phyloP scores from a whole-genome alignment of 106 monocot species.

The Xerophyta viscosa region DNA sequence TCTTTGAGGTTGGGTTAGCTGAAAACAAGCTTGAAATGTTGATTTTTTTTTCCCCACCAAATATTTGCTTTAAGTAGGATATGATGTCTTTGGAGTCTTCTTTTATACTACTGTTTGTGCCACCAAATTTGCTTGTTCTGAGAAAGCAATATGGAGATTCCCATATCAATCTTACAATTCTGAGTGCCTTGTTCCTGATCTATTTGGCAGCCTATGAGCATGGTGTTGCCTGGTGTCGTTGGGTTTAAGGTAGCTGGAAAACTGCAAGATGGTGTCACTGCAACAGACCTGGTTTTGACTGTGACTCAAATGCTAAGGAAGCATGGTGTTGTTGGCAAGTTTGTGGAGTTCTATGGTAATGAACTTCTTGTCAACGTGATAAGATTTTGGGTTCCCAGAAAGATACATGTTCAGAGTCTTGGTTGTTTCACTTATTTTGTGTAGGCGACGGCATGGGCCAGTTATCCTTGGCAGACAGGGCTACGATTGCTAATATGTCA shows the following conservation, averaged over 20 bases:
- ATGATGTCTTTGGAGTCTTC: too few species aligned
- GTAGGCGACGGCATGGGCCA: slow-evolving; percentile 74
- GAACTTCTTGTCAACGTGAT: neutral
- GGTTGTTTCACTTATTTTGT: neutral
- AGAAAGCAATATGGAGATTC: neutral
- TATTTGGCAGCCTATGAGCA: slow-evolving; percentile 74
- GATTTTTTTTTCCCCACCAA: too few species aligned
- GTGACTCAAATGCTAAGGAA: slow-evolving; percentile 89
- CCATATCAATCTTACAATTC: neutral
- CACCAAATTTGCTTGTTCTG: neutral
- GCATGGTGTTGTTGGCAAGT: slow-evolving; percentile 94
- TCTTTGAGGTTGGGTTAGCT: too few species aligned
- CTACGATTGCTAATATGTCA: slow-evolving; percentile 96
- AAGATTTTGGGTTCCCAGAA: too few species aligned
- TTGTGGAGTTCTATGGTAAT: slow-evolving; percentile 95
- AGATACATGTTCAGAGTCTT: too few species aligned
- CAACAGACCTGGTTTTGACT: slow-evolving; percentile 84
- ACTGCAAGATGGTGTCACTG: slow-evolving; percentile 73
- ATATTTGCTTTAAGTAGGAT: too few species aligned
- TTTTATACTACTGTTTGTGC: too few species aligned
- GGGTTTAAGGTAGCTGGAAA: slow-evolving; percentile 77
- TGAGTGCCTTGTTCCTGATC: neutral
- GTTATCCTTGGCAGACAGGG: slow-evolving; percentile 81
- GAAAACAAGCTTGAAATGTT: too few species aligned
- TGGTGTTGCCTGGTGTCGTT: slow-evolving; percentile 88